phyloP scores from a whole-genome alignment of 805 yeast genomes.

The Wickerhamiella dianesei region DNA sequence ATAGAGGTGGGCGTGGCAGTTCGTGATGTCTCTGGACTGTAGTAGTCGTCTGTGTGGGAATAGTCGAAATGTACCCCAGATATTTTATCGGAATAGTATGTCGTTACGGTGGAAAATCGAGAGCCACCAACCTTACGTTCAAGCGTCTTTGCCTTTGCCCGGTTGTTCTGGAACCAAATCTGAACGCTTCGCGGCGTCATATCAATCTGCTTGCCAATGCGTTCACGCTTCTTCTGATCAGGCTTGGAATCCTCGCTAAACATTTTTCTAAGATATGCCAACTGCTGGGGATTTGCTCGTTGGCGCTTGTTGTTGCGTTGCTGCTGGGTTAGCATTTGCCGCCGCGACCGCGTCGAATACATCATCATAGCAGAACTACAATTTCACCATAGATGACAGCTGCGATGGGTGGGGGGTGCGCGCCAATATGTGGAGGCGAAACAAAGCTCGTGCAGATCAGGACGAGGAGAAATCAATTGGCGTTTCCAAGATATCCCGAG shows the following conservation, averaged over 20 bases:
- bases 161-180: slow-evolving; percentile 84
- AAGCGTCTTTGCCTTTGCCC: slow-evolving; percentile 34
- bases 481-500: not conserved
- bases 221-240: slow-evolving; percentile 23
- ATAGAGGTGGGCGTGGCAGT: not conserved
- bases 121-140: slow-evolving; percentile 4
- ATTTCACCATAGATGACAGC: not conserved
- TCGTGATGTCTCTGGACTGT: not conserved
- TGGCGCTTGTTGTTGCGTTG: slow-evolving; percentile 38
- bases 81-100: slow-evolving; percentile 5
- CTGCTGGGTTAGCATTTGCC: slow-evolving; percentile 22
- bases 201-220: slow-evolving; percentile 55
- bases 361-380: not conserved
- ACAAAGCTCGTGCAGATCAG: too few species aligned
- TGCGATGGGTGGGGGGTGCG: too few species aligned
- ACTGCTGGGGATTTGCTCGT: slow-evolving; percentile 68
- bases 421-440: too few species aligned
- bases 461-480: too few species aligned
- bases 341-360: not conserved
- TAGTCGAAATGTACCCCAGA: slow-evolving; percentile 10
- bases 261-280: slow-evolving; percentile 52
- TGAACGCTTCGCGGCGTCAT: slow-evolving; percentile 83
- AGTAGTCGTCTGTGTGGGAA: not conserved
- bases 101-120: slow-evolving; percentile 4
- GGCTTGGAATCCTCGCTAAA: slow-evolving; percentile 68